A percentile compares a stretch with the other conserved stretches of the same genome.
These are phyloP conservation scores for Xylaria multiplex DNA, from an alignment of 2,329 filamentous ascomycete species.

Conservation along the genomic window DNA sequence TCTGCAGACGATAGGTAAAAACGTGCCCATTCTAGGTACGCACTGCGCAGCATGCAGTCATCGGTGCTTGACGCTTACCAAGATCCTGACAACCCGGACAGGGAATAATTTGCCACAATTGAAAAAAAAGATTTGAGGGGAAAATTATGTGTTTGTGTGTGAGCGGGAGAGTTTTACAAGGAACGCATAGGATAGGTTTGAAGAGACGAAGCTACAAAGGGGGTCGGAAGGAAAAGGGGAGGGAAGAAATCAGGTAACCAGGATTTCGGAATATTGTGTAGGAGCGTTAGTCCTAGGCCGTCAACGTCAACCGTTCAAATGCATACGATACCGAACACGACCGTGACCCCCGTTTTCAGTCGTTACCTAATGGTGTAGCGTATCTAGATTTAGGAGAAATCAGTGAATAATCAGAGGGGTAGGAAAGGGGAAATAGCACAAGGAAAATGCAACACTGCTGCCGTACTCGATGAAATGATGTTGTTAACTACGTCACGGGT, in stretches of 20 bases:
- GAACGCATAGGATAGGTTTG: background rate
- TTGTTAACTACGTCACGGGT: conserved; percentile 8
- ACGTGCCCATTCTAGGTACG: conserved; percentile 24
- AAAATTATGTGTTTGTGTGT: too few species aligned
- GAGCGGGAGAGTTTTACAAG: too few species aligned
- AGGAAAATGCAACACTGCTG: conserved; percentile 15
- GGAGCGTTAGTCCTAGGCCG: background rate
- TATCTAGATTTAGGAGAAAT: background rate
- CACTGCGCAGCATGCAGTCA: conserved; percentile 22
- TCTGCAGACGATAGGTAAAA: conserved; percentile 14
- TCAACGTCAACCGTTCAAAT: conserved; percentile 10
- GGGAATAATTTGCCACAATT: background rate
- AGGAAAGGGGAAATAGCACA: background rate
- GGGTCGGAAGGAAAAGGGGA: background rate
- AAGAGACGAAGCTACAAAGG: conserved; percentile 11
- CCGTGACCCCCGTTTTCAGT: background rate
- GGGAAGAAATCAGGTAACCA: background rate
- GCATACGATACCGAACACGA: conserved; percentile 15
- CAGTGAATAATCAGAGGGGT: conserved; percentile 1
- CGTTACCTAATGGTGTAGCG: too few species aligned
- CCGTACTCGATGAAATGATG: conserved; percentile 13
- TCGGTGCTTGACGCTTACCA: conserved; percentile 12
- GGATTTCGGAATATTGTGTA: conserved; percentile 1
- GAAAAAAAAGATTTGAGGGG: background rate
- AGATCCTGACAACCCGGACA: conserved; percentile 6